phyloP scores from a whole-genome alignment of 148 eudicot genomes.

The Suaeda aralocaspica region DNA sequence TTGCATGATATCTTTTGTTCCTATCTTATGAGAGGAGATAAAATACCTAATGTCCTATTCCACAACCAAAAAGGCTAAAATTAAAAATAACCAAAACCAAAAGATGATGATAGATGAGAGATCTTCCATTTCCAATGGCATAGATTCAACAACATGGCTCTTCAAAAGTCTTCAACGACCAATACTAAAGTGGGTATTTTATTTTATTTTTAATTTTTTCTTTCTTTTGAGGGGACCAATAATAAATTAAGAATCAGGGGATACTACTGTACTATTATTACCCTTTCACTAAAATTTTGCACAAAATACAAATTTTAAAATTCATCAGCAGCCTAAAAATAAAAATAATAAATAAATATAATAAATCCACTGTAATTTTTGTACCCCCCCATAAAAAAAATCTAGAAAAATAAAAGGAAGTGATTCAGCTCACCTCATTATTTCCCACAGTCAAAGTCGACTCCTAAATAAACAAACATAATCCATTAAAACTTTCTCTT shows the following conservation, averaged over 20 bases:
- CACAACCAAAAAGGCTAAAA: not conserved
- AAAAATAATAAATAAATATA: not conserved
- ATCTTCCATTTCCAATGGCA: constrained; percentile 5
- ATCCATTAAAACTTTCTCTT: not conserved
- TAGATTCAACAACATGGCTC: constrained; percentile 8
- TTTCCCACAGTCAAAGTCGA: constrained; percentile 17
- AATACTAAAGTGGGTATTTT: too few relatives aligned
- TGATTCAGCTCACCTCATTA: constrained; percentile 13
- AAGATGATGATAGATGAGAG: not conserved
- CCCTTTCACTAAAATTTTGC: too few relatives aligned
- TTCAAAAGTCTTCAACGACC: constrained; percentile 1
- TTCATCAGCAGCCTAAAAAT: constrained; percentile 10
- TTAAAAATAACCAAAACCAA: too few relatives aligned
- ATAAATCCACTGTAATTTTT: too few relatives aligned
- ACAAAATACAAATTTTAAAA: not conserved
- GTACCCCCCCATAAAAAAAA: too few relatives aligned
- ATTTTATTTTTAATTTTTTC: too few relatives aligned
- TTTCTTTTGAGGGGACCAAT: too few relatives aligned
- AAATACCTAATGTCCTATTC: too few relatives aligned
- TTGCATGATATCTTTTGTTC: too few relatives aligned
- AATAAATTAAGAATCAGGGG: too few relatives aligned
- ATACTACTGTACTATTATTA: too few relatives aligned
- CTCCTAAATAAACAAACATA: constrained; percentile 6
- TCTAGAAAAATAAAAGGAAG: not conserved
- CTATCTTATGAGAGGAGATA: too few relatives aligned